phyloP scores from a whole-genome alignment of 2,329 filamentous ascomycete genomes.

The Botrytis pseudocinerea region DNA sequence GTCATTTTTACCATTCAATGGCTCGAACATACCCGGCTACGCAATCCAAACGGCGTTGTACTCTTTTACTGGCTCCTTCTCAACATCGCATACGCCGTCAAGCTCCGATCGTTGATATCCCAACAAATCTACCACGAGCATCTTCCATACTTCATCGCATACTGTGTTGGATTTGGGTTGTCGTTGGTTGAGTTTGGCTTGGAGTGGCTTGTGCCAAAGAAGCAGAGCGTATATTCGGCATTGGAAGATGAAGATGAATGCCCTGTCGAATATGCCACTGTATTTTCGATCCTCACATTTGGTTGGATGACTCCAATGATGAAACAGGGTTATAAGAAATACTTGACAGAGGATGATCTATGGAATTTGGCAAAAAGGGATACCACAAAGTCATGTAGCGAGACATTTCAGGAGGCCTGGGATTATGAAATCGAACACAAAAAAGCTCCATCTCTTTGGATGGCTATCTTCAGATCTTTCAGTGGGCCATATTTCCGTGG shows the following conservation, averaged over 20 bases:
- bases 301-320: constrained; percentile 99
- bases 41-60: constrained; percentile 69
- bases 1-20: constrained; percentile 68
- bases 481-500: constrained; percentile 81
- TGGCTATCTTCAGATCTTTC: constrained; percentile 80
- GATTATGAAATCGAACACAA: constrained; percentile 66
- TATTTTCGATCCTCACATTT: constrained; percentile 93
- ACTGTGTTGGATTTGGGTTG: constrained; percentile 60
- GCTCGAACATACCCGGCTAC: constrained; percentile 66
- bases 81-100: constrained; percentile 63
- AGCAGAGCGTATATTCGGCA: constrained; percentile 67
- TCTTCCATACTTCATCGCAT: constrained; percentile 63
- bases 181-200: constrained; percentile 62
- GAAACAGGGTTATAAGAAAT: constrained; percentile 90
- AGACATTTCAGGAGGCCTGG: constrained; percentile 75
- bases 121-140: constrained; percentile 57
- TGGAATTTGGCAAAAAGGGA: constrained; percentile 87
- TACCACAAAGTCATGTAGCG: constrained; percentile 72
- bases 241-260: constrained; percentile 69
- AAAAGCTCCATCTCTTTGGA: constrained; percentile 80
- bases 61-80: constrained; percentile 74
- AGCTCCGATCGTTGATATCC: constrained; percentile 66
- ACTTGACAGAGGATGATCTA: constrained; percentile 88
- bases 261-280: constrained; percentile 79
- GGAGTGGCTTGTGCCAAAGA: constrained; percentile 70